Base-by-base conservation (phyloP, 108 stramenopile species). In the Phaeodactylum tricornutum region DNA sequence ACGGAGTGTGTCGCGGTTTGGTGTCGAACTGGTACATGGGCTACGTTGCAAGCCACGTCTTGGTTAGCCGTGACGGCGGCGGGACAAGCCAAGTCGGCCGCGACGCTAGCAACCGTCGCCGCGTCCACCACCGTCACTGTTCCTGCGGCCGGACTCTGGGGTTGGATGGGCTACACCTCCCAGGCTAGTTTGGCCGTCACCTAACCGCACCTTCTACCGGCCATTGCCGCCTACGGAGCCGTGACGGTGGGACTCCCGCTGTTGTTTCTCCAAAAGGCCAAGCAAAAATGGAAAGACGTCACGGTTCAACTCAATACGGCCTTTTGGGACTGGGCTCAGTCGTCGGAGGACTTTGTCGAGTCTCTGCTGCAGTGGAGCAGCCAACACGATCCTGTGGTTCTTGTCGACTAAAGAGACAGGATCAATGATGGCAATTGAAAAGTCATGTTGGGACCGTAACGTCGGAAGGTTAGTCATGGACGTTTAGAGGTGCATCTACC, bases 1-100 rank as follows among this genome's bases (percentile, higher is more conserved):
- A 79, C 74, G 34, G 87, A 88, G 57, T 88, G 87, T 31, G 78
- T 88, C 20, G 87, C 87, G 7, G 76, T 88, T 20, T 88, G 77
- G 77, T 72, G 74, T 55, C 75, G 75, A 42, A 80, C 78, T 0
- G 74, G 74, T 1, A 54, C 35, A 14, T 80, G 78, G 78, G 42
- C 60, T 12, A 80, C 78, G 21, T 47, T 75, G 2, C 78, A 80
- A 32, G 72, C 78, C 37, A 55, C 61, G 38, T 62, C 69, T 16
- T 59, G 71, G 36, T 39, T 80, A 34, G 53, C 59, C 22, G 24
- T 66, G 16, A 72, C 77, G 0, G 68, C 82, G 7, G 69, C 76
- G 8, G 84, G 87, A 3, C 77, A 84, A 59, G 64, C 59, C 17
- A 90, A 90, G 48, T 66, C 70, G 38, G 72, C 76, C 32, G 71